Conservation (phyloP, 2,329 filamentous ascomycete genomes). For the Aureobasidium melanogenum region DNA sequence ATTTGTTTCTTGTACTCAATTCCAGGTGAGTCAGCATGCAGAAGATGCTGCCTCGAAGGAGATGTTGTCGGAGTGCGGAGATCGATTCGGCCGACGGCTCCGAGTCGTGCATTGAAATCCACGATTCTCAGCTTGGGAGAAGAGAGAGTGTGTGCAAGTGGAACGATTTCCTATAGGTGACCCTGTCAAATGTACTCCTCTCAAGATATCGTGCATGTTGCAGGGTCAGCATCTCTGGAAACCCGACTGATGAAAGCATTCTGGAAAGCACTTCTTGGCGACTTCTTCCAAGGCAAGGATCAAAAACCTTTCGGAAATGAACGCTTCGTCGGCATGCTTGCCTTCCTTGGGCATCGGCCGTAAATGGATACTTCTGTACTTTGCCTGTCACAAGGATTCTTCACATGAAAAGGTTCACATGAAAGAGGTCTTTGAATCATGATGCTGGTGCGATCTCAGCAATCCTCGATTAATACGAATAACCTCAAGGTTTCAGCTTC, state of each 20-base stretch:
- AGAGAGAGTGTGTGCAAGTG: background rate
- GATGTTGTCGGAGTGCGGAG: background rate
- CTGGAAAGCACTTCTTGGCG: background rate
- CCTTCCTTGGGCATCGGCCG: background rate
- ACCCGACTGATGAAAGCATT: background rate
- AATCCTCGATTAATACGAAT: background rate
- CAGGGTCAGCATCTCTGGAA: background rate
- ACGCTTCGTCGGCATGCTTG: background rate
- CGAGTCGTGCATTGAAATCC: no score
- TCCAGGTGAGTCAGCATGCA: background rate
- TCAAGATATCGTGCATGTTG: background rate
- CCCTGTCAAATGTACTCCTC: background rate
- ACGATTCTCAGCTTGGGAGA: no score
- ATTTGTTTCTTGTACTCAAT: background rate
- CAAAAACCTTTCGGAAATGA: background rate
- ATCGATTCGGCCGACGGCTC: background rate
- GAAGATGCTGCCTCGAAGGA: background rate
- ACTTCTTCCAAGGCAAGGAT: background rate
- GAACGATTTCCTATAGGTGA: background rate
- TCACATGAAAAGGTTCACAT: no score
- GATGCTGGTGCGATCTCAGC: background rate
- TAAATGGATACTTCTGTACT: background rate
- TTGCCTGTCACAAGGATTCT: background rate
- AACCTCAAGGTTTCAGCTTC: constrained; percentile 3
- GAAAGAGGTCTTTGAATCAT: background rate